Conservation (phyloP, 257 asterid genomes). For the Solanum dulcamara region DNA sequence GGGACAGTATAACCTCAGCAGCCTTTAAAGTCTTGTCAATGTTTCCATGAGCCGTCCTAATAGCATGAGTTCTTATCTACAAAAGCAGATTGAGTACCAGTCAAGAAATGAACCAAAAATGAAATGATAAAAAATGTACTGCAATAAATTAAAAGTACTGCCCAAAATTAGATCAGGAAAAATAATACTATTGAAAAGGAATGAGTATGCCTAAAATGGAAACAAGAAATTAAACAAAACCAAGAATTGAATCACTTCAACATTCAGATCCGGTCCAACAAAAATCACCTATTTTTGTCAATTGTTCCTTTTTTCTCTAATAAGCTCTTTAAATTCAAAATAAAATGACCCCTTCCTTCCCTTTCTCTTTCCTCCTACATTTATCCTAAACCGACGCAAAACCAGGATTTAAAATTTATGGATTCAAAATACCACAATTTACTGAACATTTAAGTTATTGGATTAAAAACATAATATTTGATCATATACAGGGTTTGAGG, state of each 20-base stretch:
- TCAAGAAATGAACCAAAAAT: not conserved
- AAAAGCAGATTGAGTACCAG: not conserved
- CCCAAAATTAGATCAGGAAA: not conserved
- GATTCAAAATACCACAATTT: not conserved
- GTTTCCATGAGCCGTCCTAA: conserved; percentile 90
- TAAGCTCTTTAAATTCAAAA: not conserved
- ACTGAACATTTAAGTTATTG: not conserved
- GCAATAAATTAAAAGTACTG: not conserved
- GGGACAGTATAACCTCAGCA: conserved; percentile 82
- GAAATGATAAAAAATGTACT: not conserved
- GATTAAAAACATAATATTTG: not conserved
- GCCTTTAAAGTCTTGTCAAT: conserved; percentile 94
- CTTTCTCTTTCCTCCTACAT: not conserved
- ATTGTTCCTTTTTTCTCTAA: not conserved
- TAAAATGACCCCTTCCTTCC: not conserved
- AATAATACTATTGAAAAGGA: not conserved
- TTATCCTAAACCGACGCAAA: not conserved
- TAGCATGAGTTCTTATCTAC: conserved; percentile 91
- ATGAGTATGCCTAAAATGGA: not conserved
- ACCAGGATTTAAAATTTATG: not conserved
- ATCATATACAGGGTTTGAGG: not conserved
- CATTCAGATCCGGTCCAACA: not conserved
- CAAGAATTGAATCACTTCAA: not conserved
- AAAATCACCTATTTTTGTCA: not conserved
- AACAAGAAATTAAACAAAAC: not conserved